Evolutionary conservation across 2,329 filamentous ascomycete species (phyloP).

Genomic region (Aspergillus caelatus): DNA sequence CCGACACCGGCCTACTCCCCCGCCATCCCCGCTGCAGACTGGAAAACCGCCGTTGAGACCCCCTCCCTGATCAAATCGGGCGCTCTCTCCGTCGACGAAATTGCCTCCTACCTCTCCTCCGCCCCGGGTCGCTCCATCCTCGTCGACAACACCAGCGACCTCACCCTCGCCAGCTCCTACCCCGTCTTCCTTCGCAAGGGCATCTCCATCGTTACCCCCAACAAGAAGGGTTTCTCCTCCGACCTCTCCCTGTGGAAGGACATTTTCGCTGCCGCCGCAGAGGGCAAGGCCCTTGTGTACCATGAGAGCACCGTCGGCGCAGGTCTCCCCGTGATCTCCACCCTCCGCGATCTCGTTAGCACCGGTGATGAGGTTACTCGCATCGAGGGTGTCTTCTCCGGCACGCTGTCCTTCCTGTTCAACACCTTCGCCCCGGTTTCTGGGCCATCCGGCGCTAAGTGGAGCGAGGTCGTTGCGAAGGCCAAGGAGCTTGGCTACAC

Average conservation of each 20-base stretch:
- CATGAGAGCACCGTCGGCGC: slow-evolving; percentile 95
- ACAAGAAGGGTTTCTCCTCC: slow-evolving; percentile 96
- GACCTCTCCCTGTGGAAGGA: slow-evolving; percentile 79
- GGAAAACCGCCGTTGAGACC: slow-evolving; percentile 62
- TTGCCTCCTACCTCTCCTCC: slow-evolving; percentile 75
- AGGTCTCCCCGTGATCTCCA: slow-evolving; percentile 89
- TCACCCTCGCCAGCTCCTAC: slow-evolving; percentile 81
- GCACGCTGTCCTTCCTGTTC: slow-evolving; percentile 97
- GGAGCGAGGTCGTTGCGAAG: slow-evolving; percentile 88
- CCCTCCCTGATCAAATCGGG: slow-evolving; percentile 58
- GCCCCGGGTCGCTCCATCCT: slow-evolving; percentile 80
- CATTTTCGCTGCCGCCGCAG: slow-evolving; percentile 74
- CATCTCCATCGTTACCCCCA: slow-evolving; percentile 91
- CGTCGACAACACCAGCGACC: slow-evolving; percentile 94
- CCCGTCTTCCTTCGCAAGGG: slow-evolving; percentile 78
- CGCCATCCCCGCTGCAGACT: slow-evolving; percentile 58
- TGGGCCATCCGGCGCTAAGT: slow-evolving; percentile 67
- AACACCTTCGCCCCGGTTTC: slow-evolving; percentile 89
- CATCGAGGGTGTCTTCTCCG: slow-evolving; percentile 96
- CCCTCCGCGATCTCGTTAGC: slow-evolving; percentile 88
- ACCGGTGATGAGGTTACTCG: slow-evolving; percentile 89
- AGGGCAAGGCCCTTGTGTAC: slow-evolving; percentile 74
- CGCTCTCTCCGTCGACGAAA: slow-evolving; percentile 64
- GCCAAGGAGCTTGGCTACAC: slow-evolving; percentile 93
- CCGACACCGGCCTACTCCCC: slow-evolving; percentile 69